These are phyloP conservation scores for Trypanosoma avium DNA, from an alignment of 208 protist species.

Conservation along the genomic window DNA sequence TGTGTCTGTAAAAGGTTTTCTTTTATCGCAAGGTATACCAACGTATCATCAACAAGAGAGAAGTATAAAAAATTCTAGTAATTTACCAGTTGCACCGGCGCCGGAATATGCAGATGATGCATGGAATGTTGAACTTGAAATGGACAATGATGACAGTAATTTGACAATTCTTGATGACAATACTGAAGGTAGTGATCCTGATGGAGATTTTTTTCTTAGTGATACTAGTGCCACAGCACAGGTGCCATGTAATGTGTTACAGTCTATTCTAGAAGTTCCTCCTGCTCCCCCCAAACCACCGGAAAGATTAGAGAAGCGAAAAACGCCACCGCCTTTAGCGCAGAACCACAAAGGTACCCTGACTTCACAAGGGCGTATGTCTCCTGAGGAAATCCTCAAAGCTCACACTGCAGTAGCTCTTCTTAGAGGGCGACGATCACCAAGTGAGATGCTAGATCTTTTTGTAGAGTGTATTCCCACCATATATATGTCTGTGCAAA, in stretches of 20 bases:
- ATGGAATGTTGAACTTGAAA: constrained; percentile 47
- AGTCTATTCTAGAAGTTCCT: background rate
- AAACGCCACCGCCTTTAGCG: constrained; percentile 21
- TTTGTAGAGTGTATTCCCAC: constrained; percentile 86
- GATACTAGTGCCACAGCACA: constrained; percentile 4
- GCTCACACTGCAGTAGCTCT: constrained; percentile 65
- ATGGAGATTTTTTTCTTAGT: constrained; percentile 16
- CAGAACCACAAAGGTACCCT: background rate
- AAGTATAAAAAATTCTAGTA: background rate
- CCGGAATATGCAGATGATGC: constrained; percentile 24
- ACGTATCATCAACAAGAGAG: constrained; percentile 6
- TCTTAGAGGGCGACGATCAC: constrained; percentile 55
- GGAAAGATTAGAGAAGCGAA: constrained; percentile 6
- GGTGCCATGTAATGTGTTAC: background rate
- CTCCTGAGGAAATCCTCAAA: constrained; percentile 37
- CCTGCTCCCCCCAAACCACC: constrained; percentile 19
- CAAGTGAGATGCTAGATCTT: constrained; percentile 67
- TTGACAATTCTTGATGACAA: background rate
- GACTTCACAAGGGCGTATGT: background rate
- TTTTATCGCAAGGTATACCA: constrained; percentile 1
- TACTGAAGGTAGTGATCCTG: constrained; percentile 5
- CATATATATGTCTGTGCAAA: constrained; percentile 52
- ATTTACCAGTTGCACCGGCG: background rate
- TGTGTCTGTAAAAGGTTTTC: constrained; percentile 16
- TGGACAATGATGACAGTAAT: constrained; percentile 38